A percentile compares a stretch with the other conserved stretches of the same genome.
Evolutionary conservation across 306 rosid species (phyloP).

Genomic region (Dalbergia cultrata): DNA sequence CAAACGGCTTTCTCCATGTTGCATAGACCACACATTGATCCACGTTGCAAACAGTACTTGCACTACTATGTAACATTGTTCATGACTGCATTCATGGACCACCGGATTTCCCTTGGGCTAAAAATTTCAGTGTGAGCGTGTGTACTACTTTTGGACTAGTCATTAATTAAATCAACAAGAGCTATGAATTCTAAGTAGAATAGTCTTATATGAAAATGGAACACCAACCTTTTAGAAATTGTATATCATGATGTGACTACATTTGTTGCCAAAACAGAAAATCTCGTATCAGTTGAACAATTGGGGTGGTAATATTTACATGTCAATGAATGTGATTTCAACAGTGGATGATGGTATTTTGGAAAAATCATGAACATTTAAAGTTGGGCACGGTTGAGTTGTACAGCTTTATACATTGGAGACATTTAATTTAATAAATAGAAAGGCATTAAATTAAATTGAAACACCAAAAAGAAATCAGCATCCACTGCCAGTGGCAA

Average conservation of each 20-base stretch:
- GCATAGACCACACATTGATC: neutral
- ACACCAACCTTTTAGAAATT: neutral
- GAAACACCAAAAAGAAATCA: conserved; percentile 45
- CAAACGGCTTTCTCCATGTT: neutral
- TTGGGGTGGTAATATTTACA: conserved; percentile 49
- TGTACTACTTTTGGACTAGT: neutral
- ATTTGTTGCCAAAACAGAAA: conserved; percentile 7
- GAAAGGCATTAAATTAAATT: neutral
- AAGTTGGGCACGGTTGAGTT: neutral
- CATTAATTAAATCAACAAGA: neutral
- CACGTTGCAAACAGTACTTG: neutral
- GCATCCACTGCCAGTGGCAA: conserved; percentile 65
- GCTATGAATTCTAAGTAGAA: neutral
- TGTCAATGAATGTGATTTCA: conserved; percentile 23
- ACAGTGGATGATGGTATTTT: neutral
- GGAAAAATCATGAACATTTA: neutral
- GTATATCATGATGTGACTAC: neutral
- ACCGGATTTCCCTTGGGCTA: neutral
- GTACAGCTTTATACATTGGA: conserved; percentile 4
- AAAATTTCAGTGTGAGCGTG: neutral
- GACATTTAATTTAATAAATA: neutral
- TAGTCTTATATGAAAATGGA: neutral
- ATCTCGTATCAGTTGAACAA: conserved; percentile 33
- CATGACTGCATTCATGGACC: neutral
- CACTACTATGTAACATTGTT: neutral